Conservation (phyloP, 805 yeast species). For the Lipomyces spencermartinsiae region DNA sequence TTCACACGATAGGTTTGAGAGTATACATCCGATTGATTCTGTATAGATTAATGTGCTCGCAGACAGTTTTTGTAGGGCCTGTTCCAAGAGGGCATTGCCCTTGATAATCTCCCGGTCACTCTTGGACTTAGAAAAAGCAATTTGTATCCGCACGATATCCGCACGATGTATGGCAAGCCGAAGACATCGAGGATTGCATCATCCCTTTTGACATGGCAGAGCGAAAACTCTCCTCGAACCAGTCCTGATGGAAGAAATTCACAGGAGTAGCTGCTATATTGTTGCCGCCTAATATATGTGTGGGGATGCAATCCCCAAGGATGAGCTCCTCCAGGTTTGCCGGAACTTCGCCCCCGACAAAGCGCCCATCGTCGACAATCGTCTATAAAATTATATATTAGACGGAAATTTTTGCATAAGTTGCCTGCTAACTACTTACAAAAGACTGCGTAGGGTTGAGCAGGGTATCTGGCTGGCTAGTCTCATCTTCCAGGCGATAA, state of each 20-base stretch:
- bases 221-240: no score
- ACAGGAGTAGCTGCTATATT: background rate
- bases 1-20: background rate
- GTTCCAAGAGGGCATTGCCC: background rate
- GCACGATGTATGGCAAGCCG: no score
- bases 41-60: background rate
- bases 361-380: background rate
- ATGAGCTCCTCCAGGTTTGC: background rate
- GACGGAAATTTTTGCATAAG: background rate
- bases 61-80: background rate
- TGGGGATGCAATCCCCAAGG: background rate
- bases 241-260: background rate
- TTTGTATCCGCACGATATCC: no score
- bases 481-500: constrained; percentile 5
- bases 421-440: background rate
- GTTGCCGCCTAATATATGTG: background rate
- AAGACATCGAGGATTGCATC: no score
- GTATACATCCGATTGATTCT: background rate
- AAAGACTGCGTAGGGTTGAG: constrained; percentile 5
- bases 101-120: background rate
- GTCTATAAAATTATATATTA: background rate
- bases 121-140: background rate
- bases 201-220: no score
- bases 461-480: background rate
- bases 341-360: background rate